A percentile compares a stretch with the other conserved stretches of the same genome.
These are phyloP conservation scores for Przewalskia tangutica DNA, from an alignment of 257 asterid species.

Conservation along the genomic window DNA sequence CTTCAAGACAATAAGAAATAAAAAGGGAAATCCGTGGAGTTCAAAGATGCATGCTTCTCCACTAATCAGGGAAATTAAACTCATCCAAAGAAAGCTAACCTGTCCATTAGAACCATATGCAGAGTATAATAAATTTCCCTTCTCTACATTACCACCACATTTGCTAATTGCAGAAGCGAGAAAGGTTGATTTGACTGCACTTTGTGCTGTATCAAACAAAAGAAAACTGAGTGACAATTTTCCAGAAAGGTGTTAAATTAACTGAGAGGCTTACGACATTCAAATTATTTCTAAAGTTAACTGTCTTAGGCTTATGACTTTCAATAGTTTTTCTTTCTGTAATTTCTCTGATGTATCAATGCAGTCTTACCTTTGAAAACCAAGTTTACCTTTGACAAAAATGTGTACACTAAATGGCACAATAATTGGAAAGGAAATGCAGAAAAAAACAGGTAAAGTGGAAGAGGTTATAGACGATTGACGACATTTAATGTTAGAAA, in stretches of 20 bases:
- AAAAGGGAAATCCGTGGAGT: not conserved
- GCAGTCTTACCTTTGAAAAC: not conserved
- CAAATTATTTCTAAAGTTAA: not conserved
- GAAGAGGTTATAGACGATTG: not conserved
- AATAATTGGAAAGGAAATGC: not conserved
- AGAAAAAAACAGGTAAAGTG: not conserved
- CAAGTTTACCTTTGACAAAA: not conserved
- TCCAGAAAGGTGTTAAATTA: not conserved
- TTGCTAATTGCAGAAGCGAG: conserved; percentile 78
- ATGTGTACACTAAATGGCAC: not conserved
- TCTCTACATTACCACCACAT: conserved; percentile 92
- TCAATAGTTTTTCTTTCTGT: not conserved
- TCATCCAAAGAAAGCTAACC: conserved; percentile 27
- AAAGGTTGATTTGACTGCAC: conserved; percentile 80
- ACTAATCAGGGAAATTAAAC: not conserved
- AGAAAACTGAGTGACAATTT: not conserved
- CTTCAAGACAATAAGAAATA: not conserved
- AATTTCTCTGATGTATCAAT: not conserved
- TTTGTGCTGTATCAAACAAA: conserved; percentile 62
- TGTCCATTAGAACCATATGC: conserved; percentile 94
- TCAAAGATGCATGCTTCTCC: not conserved
- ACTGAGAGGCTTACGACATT: not conserved
- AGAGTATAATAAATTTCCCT: conserved; percentile 59
- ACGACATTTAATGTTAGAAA: not conserved
- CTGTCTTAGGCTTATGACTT: not conserved